Evolutionary conservation across 192 early-diverging fungal species (phyloP).

Genomic region (Linnemannia exigua): DNA sequence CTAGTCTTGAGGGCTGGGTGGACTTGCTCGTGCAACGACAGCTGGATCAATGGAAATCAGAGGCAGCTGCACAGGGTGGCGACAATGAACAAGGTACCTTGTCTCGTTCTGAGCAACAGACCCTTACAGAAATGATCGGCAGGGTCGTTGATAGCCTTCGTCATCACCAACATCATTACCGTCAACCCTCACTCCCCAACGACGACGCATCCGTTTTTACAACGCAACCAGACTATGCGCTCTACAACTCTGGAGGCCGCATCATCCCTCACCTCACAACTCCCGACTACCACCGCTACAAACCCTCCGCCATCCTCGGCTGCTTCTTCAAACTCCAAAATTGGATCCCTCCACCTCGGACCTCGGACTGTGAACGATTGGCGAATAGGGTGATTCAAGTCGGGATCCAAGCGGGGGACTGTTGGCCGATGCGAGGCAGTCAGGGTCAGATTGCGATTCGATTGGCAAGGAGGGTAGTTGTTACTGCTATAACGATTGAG

Average conservation of each 20-base stretch:
- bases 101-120: background rate
- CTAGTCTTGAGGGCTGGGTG: background rate
- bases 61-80: background rate
- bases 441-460: conserved; percentile 72
- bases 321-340: conserved; percentile 18
- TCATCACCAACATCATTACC: background rate
- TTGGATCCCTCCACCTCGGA: background rate
- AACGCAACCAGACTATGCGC: conserved; percentile 75
- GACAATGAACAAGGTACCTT: background rate
- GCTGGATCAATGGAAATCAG: background rate
- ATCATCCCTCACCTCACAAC: conserved; percentile 70
- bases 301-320: conserved; percentile 18
- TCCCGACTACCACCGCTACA: conserved; percentile 58
- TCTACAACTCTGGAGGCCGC: conserved; percentile 71
- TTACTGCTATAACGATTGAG: conserved; percentile 75
- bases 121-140: conserved; percentile 65
- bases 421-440: conserved; percentile 78
- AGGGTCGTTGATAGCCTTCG: conserved; percentile 64
- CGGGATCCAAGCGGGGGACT: conserved; percentile 72
- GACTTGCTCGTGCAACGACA: background rate
- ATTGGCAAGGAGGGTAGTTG: conserved; percentile 65
- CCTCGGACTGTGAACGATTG: background rate
- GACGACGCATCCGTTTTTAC: conserved; percentile 1
- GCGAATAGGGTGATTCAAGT: conserved; percentile 56
- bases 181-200: background rate